A percentile compares a stretch with the other conserved stretches of the same genome.
These are phyloP conservation scores for Carex arenaria DNA, from an alignment of 202 grass and related monocot genomes.

Conservation along the genomic window DNA sequence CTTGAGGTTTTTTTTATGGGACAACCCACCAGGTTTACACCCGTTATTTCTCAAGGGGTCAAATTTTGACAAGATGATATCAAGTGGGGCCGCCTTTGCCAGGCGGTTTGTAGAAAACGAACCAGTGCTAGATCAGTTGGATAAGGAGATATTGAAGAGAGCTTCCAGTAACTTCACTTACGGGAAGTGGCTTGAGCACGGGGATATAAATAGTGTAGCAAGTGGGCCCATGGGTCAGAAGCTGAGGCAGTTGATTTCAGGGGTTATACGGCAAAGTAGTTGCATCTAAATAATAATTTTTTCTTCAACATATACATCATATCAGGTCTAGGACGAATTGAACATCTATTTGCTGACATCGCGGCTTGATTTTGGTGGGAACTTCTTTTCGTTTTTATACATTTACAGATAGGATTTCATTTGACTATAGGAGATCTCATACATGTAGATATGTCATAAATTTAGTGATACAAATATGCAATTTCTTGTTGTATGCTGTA, in stretches of 20 bases:
- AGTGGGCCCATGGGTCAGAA: conserved; percentile 27
- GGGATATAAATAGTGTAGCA: conserved; percentile 30
- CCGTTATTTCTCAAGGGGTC: conserved; percentile 50
- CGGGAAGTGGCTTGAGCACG: conserved; percentile 26
- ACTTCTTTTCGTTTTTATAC: neutral
- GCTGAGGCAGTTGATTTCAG: conserved; percentile 33
- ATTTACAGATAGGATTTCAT: neutral
- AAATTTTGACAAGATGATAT: conserved; percentile 37
- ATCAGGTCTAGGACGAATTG: neutral
- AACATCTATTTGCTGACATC: neutral
- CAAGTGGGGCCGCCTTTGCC: conserved; percentile 51
- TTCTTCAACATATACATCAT: neutral
- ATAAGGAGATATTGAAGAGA: conserved; percentile 47
- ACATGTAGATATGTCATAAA: neutral
- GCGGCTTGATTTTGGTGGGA: neutral
- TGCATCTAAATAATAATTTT: conserved; percentile 25
- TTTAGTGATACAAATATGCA: neutral
- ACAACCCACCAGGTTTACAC: conserved; percentile 53
- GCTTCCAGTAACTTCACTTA: conserved; percentile 17
- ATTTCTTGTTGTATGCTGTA: neutral
- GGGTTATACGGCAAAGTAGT: conserved; percentile 33
- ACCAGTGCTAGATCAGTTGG: conserved; percentile 44
- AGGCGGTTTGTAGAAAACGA: conserved; percentile 49
- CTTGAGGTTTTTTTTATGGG: conserved; percentile 68
- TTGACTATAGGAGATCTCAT: neutral